A percentile compares a stretch with the other conserved stretches of the same genome.
Conservation (phyloP, 495 filamentous ascomycete genomes). For the Penicillium steckii region DNA sequence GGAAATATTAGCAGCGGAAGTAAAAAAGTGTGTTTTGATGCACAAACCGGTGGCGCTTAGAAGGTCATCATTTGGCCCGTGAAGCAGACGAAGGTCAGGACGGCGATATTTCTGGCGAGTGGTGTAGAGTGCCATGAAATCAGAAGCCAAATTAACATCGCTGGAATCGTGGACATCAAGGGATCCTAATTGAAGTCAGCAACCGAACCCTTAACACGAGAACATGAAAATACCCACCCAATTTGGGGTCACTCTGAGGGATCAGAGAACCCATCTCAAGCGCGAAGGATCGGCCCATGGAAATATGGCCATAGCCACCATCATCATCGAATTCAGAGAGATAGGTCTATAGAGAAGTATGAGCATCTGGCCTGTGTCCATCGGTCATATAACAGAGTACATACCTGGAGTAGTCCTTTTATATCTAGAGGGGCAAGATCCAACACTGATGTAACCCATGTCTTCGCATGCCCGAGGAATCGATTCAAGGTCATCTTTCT, state of each 20-base stretch:
- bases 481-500: constrained; percentile 72
- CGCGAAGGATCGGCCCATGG: constrained; percentile 92
- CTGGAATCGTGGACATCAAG: constrained; percentile 69
- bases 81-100: constrained; percentile 56
- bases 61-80: constrained; percentile 12
- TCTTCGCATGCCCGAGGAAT: constrained; percentile 73
- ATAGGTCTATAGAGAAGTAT: no score
- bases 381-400: no score
- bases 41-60: no score
- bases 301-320: constrained; percentile 81
- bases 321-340: constrained; percentile 91
- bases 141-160: constrained; percentile 84
- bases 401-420: constrained; percentile 89
- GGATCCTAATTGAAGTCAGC: constrained; percentile 68
- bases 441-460: constrained; percentile 76
- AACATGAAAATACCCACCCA: no score
- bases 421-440: constrained; percentile 90
- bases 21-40: no score
- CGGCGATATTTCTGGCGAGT: constrained; percentile 91
- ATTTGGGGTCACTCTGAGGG: constrained; percentile 87
- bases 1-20: no score
- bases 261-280: constrained; percentile 87
- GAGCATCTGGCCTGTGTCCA: no score
- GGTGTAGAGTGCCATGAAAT: constrained; percentile 97
- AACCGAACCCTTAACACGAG: no score